A percentile compares a stretch with the other conserved stretches of the same genome.
These are phyloP conservation scores for Penicillium sumatraense DNA, from an alignment of 2,329 filamentous ascomycete genomes.

Conservation along the genomic window DNA sequence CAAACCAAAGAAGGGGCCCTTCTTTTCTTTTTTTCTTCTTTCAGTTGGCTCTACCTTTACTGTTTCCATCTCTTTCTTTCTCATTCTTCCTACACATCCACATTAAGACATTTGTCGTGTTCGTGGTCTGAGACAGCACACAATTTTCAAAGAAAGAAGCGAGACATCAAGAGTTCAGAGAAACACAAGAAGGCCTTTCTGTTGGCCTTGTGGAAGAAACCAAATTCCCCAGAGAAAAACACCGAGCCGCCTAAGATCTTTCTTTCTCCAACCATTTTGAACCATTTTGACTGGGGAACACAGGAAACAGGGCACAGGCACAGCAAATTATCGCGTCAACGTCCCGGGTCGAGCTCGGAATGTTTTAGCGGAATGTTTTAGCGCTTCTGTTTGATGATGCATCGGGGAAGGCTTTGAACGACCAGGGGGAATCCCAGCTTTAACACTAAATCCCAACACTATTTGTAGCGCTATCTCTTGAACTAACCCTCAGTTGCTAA, in stretches of 20 bases:
- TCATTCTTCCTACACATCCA: background rate
- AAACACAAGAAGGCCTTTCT: constrained; percentile 1
- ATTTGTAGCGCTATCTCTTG: background rate
- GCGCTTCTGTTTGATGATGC: constrained; percentile 33
- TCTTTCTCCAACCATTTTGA: constrained; percentile 3
- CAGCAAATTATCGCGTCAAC: constrained; percentile 14
- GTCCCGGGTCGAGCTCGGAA: constrained; percentile 24
- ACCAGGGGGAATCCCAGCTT: background rate
- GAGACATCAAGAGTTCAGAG: background rate
- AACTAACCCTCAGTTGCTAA: background rate
- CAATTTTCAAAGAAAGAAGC: background rate
- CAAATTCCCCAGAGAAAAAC: background rate
- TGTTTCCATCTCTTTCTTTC: constrained; percentile 1
- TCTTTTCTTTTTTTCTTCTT: constrained; percentile 10
- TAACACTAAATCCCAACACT: background rate
- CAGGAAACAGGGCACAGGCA: no score
- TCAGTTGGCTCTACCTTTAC: constrained; percentile 10
- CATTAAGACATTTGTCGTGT: constrained; percentile 10
- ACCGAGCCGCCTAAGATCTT: no score
- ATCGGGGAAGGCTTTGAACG: constrained; percentile 5
- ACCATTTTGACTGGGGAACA: constrained; percentile 7
- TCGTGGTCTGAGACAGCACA: constrained; percentile 18
- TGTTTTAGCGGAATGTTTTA: constrained; percentile 26
- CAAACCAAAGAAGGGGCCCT: no score
- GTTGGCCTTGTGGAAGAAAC: background rate